Percentiles rank a stretch among this genome's conserved stretches.
phyloP scores from a whole-genome alignment of 768 basidiomycete genomes.

The Lentinula sp. region DNA sequence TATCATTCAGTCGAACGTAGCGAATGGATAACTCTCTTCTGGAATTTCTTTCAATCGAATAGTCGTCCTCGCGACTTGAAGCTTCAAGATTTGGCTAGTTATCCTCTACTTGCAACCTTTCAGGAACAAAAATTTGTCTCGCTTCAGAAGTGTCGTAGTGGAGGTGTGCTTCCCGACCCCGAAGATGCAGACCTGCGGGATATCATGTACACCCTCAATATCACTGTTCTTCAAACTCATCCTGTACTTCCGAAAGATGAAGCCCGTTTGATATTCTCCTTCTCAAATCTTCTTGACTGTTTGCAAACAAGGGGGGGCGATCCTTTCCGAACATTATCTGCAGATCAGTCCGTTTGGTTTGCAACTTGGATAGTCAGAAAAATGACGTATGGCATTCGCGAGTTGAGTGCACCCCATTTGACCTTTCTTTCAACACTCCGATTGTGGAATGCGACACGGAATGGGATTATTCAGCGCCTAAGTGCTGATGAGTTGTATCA shows the following conservation, averaged over 20 bases:
- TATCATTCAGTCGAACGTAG: constrained; percentile 2
- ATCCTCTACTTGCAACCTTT: constrained; percentile 12
- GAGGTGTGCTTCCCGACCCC: background rate
- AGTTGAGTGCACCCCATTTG: background rate
- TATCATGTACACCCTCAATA: background rate
- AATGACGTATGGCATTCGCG: background rate
- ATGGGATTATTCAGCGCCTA: background rate
- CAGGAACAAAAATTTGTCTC: constrained; percentile 1
- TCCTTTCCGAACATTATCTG: background rate
- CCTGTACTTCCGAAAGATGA: background rate
- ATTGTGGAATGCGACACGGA: background rate
- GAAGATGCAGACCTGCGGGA: background rate
- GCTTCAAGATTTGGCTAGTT: background rate
- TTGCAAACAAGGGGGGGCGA: background rate
- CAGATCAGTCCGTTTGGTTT: background rate
- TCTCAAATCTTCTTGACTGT: background rate
- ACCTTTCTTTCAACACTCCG: background rate
- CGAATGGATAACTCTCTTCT: constrained; percentile 12
- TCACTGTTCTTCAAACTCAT: background rate
- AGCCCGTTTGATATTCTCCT: background rate
- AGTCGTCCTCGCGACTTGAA: constrained; percentile 5
- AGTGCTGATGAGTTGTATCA: background rate
- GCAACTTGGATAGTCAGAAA: background rate
- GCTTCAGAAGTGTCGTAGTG: background rate
- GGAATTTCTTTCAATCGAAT: constrained; percentile 4